Evolutionary conservation across 176 grass and related monocot genomes (phyloP).

Genomic region (Canna indica): DNA sequence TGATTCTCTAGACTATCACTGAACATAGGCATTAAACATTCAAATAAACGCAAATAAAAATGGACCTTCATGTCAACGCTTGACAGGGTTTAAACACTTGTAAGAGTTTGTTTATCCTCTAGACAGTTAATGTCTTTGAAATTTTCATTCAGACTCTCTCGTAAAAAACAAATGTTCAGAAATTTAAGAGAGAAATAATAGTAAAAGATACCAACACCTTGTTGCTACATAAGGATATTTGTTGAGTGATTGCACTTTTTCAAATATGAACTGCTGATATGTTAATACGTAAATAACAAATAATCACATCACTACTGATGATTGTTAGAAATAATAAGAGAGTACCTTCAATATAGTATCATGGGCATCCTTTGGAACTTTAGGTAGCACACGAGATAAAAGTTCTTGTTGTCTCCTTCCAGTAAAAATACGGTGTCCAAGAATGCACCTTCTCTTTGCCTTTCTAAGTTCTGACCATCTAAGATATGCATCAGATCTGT

Average conservation of each 20-base stretch:
- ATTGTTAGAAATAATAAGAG: background rate
- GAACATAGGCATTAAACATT: too few relatives aligned
- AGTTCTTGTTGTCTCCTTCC: conserved; percentile 74
- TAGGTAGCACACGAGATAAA: conserved; percentile 51
- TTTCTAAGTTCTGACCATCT: conserved; percentile 65
- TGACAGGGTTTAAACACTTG: background rate
- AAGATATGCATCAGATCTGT: conserved; percentile 51
- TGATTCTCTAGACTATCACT: too few relatives aligned
- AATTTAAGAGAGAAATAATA: background rate
- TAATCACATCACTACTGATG: background rate
- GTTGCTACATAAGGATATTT: background rate
- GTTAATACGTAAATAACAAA: background rate
- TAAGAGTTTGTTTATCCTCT: background rate
- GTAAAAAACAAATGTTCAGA: background rate
- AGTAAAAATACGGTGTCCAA: conserved; percentile 76
- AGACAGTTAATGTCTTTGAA: background rate
- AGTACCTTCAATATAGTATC: conserved; percentile 36
- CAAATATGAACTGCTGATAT: background rate
- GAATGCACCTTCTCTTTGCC: conserved; percentile 69
- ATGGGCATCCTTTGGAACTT: conserved; percentile 40
- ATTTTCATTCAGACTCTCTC: too few relatives aligned
- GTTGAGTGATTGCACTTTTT: background rate
- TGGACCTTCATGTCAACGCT: background rate
- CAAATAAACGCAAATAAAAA: background rate
- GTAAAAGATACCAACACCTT: background rate